Evolutionary conservation across 176 grass and related monocot species (phyloP).

Genomic region (Musa beccarii): DNA sequence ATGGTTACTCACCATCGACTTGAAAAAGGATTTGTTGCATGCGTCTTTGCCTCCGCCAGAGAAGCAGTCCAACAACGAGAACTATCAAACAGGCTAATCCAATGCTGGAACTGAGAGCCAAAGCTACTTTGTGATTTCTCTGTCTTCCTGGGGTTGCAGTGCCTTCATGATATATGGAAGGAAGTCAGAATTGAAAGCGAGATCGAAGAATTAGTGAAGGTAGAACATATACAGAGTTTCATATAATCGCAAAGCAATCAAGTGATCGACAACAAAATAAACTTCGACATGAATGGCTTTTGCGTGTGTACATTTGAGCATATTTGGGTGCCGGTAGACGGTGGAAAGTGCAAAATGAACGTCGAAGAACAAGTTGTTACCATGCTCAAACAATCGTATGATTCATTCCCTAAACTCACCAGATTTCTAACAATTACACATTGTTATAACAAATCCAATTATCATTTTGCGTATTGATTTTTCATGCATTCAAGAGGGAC

Average conservation of each 20-base stretch:
- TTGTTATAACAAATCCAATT: neutral
- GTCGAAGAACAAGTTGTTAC: neutral
- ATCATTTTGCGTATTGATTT: neutral
- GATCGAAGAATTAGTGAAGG: neutral
- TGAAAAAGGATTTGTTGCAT: slow-evolving; percentile 76
- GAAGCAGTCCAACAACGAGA: slow-evolving; percentile 40
- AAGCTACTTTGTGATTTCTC: slow-evolving; percentile 51
- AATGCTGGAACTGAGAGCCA: slow-evolving; percentile 48
- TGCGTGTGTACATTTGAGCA: too few species aligned
- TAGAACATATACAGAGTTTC: too few species aligned
- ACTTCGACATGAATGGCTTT: too few species aligned
- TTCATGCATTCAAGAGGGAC: neutral
- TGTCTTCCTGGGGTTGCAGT: slow-evolving; percentile 24
- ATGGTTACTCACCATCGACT: slow-evolving; percentile 42
- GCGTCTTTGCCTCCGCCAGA: slow-evolving; percentile 59
- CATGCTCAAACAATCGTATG: neutral
- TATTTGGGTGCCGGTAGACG: too few species aligned
- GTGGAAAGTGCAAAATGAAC: neutral
- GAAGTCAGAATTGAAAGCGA: neutral
- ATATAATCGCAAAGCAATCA: too few species aligned
- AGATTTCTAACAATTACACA: neutral
- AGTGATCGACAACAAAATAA: too few species aligned
- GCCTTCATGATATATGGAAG: slow-evolving; percentile 20
- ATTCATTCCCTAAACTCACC: neutral
- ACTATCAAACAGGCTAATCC: slow-evolving; percentile 48